Conservation (phyloP, 495 filamentous ascomycete genomes). For the Neurospora intermedia region DNA sequence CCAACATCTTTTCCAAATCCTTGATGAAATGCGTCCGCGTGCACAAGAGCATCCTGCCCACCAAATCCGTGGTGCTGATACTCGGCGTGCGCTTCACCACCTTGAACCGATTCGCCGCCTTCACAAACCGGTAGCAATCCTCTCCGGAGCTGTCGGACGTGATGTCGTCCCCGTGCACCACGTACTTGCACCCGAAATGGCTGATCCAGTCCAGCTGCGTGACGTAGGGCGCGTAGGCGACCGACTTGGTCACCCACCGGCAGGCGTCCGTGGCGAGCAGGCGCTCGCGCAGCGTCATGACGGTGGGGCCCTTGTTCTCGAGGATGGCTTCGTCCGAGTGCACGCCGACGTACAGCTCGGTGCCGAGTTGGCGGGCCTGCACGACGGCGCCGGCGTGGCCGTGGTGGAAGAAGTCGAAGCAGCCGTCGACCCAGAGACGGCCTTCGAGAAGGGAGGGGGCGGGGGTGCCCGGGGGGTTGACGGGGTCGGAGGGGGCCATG, state of each 20-base stretch:
- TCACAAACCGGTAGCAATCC: conserved; percentile 96
- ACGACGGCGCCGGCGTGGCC: conserved; percentile 96
- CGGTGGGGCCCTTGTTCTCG: conserved; percentile 93
- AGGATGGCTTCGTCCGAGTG: conserved; percentile 93
- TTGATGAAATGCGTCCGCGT: conserved; percentile 82
- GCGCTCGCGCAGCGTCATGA: conserved; percentile 88
- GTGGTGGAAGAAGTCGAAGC: conserved; percentile 98
- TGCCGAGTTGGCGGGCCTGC: conserved; percentile 62
- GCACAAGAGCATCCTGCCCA: conserved; percentile 92
- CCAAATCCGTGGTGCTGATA: conserved; percentile 94
- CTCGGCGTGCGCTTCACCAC: conserved; percentile 93
- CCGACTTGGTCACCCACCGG: conserved; percentile 77
- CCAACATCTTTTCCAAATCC: conserved; percentile 54
- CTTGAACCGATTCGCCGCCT: conserved; percentile 79
- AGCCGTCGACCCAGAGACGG: conserved; percentile 94
- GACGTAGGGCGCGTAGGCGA: conserved; percentile 88
- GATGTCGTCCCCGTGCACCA: conserved; percentile 96
- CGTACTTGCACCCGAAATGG: conserved; percentile 85
- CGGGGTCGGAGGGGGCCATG: conserved; percentile 13
- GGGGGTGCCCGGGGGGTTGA: conserved; percentile 24
- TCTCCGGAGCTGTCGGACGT: conserved; percentile 84
- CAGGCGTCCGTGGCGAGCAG: conserved; percentile 85
- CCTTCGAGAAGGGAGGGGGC: conserved; percentile 47
- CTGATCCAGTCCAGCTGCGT: conserved; percentile 88
- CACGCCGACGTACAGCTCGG: conserved; percentile 78